Evolutionary conservation across 768 basidiomycete species (phyloP), one percentile per base, ranked within the genome.

Genomic region (Rhodotorula paludigena): DNA sequence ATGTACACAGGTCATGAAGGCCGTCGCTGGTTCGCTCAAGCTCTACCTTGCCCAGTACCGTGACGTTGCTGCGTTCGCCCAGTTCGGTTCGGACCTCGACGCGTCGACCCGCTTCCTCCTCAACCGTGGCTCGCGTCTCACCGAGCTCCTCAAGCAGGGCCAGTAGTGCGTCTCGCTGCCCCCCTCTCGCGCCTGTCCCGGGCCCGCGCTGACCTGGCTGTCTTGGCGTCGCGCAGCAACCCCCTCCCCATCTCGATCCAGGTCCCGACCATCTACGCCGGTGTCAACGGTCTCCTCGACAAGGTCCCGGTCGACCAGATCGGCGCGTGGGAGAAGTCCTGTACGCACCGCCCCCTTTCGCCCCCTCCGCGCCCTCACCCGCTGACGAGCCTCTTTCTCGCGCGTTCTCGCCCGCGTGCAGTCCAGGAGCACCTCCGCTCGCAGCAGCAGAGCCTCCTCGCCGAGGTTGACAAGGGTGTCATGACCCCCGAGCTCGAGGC

Each of bases 41-140:
- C 86, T 99, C 54, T 99, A 99, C 86, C 90, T 99, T 74, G 96
- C 96, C 38, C 96, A 99, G 81, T 99, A 98, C 84, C 93, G 96
- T 88, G 96, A 99, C 85, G 96, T 99, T 74, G 96, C 96, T 74
- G 92, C 92, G 74, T 96, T 94, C 78, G 92, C 94, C 65, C 96
- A 98, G 80, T 99, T 99, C 84, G 96, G 96, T 86, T 99, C 96
- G 77, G 96, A 99, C 82, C 89, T 98, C 78, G 96, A 98, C 83
- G 93, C 94, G 63, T 97, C 94, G 23, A 99, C 94, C 73, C 92
- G 94, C 76, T 98, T 96, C 90, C 85, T 98, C 77, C 87, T 99
- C 74, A 88, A 65, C 60, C 91, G 96, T 85, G 96, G 96, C 84
- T 88, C 93, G 76, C 92, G 96, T 83, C 84, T 99, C 74, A 98